Evolutionary conservation across 2,329 filamentous ascomycete genomes (phyloP).

Genomic region (Colletotrichum graminicola): DNA sequence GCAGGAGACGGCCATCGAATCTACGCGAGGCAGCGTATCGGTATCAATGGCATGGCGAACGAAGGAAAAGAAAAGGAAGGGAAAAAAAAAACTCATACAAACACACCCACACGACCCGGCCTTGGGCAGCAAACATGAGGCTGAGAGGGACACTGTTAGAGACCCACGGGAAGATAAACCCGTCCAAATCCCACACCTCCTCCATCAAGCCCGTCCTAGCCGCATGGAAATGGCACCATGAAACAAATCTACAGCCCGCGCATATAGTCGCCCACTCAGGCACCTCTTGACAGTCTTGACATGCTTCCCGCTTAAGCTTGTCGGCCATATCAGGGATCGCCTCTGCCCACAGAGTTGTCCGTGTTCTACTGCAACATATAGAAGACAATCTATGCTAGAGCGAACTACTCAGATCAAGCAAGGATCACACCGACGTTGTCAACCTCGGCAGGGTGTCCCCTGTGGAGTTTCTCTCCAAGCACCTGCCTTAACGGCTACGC

Average conservation of each 20-base stretch:
- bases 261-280: slow-evolving; percentile 15
- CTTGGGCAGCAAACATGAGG: slow-evolving; percentile 6
- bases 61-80: slow-evolving; percentile 1
- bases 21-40: slow-evolving; percentile 7
- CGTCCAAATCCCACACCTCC: slow-evolving; percentile 29
- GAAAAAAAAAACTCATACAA: slow-evolving; percentile 23
- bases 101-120: background rate
- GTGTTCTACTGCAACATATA: slow-evolving; percentile 29
- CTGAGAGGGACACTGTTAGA: slow-evolving; percentile 4
- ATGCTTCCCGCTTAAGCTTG: slow-evolving; percentile 22
- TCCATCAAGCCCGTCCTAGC: slow-evolving; percentile 27
- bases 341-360: slow-evolving; percentile 35
- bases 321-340: slow-evolving; percentile 22
- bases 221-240: slow-evolving; percentile 27
- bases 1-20: background rate
- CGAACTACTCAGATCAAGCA: slow-evolving; percentile 27
- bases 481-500: slow-evolving; percentile 1
- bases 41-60: slow-evolving; percentile 30
- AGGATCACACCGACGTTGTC: slow-evolving; percentile 15
- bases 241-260: slow-evolving; percentile 36
- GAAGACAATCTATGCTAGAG: slow-evolving; percentile 17
- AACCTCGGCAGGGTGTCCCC: slow-evolving; percentile 12
- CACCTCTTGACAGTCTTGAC: slow-evolving; percentile 16
- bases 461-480: background rate
- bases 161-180: slow-evolving; percentile 26